These are phyloP conservation scores for Toxicodendron radicans DNA, from an alignment of 345 rosid species.

Conservation along the genomic window DNA sequence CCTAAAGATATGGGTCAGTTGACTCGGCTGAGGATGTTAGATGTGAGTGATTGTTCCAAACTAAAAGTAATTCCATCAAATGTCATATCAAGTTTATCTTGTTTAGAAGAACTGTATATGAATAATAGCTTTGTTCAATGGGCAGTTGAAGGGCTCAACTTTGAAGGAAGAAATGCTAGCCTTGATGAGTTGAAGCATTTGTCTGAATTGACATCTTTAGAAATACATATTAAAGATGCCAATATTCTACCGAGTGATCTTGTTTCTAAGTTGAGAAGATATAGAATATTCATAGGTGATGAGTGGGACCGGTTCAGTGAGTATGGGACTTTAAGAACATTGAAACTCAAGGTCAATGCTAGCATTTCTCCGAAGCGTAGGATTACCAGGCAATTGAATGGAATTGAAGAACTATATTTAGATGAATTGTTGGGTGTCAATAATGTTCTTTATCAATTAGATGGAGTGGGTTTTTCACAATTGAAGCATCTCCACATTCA, in stretches of 20 bases:
- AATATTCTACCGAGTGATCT: not conserved
- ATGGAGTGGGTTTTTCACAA: slow-evolving; percentile 2
- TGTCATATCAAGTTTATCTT: slow-evolving; percentile 16
- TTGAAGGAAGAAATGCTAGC: not conserved
- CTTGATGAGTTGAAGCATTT: slow-evolving; percentile 27
- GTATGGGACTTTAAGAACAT: not conserved
- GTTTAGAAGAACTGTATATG: slow-evolving; percentile 33
- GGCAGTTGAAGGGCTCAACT: slow-evolving; percentile 11
- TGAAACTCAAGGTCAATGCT: not conserved
- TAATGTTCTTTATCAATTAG: not conserved
- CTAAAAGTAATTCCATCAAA: too few species aligned
- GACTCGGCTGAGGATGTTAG: too few species aligned
- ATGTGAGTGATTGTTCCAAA: too few species aligned
- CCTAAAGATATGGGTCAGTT: too few species aligned
- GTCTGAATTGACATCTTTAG: slow-evolving; percentile 13
- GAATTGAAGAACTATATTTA: slow-evolving; percentile 7
- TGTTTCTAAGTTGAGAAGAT: not conserved
- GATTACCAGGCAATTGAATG: not conserved
- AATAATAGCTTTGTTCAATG: slow-evolving; percentile 8
- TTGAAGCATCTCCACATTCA: slow-evolving; percentile 15
- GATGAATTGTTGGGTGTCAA: not conserved
- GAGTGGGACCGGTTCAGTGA: not conserved
- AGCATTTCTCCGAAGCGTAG: not conserved
- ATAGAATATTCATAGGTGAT: not conserved
- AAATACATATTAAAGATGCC: slow-evolving; percentile 4